Evolutionary conservation across 768 basidiomycete genomes (phyloP), one percentile per base, ranked within the genome.

Genomic region (Mycena rebaudengoi): DNA sequence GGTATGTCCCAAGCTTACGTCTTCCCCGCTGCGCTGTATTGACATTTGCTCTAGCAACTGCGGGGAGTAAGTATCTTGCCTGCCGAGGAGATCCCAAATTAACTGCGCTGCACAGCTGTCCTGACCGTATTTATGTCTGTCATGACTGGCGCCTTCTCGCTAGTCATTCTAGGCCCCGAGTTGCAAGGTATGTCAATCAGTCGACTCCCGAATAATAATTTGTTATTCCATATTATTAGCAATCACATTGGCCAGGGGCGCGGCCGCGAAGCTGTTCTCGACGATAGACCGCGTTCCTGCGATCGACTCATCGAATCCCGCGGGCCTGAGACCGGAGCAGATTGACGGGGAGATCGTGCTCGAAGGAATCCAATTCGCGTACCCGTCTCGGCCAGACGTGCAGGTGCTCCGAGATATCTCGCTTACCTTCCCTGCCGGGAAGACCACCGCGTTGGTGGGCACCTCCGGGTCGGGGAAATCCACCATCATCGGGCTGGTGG

Each of bases 91-190:
- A n/a, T n/a, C n/a, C n/a, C n/a, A n/a, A n/a, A n/a, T n/a, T n/a
- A n/a, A n/a, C n/a, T n/a, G n/a, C n/a, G n/a, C n/a, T n/a, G n/a
- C n/a, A n/a, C n/a, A n/a, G n/a, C 65, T 11, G 86, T 98, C 58
- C 84, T 98, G 56, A 97, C 92, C 67, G 94, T 95, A 45, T 86
- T 96, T 75, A 78, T 92, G 66, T 84, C 92, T 37, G 88, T 96
- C 71, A 78, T 96, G 50, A 94, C 94, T 69, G 95, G 95, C 70
- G 92, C 94, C 1, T 96, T 98, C 82, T 95, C 94, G 6, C 82
- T 96, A 48, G 92, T 90, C 6, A 71, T 93, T 70, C 78, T 98
- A 55, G 91, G 91, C 1, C 96, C 97, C 1, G 94, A 98, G 72
- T 79, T 95, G 78, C 91, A 92, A 85, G 88, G 91, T 88, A 46